Evolutionary conservation across 768 basidiomycete genomes (phyloP).

Genomic region (Kwoniella pini): DNA sequence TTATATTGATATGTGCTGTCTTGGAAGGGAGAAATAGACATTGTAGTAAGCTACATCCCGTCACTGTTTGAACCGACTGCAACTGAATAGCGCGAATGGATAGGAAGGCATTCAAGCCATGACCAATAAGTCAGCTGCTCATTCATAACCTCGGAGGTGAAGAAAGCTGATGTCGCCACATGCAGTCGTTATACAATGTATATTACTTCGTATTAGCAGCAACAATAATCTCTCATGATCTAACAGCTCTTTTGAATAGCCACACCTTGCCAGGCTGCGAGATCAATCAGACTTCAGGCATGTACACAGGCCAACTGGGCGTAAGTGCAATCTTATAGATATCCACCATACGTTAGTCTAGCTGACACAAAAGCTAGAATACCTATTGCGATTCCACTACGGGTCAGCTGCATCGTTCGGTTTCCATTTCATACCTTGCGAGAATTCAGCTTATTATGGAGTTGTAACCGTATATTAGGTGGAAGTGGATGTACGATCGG

Average conservation of each 20-base stretch:
- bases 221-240: background rate
- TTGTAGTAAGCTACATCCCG: constrained; percentile 33
- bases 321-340: constrained; percentile 32
- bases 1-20: background rate
- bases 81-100: background rate
- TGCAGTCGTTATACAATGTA: constrained; percentile 50
- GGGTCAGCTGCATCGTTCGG: constrained; percentile 17
- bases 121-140: constrained; percentile 40
- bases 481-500: constrained; percentile 71
- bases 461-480: constrained; percentile 32
- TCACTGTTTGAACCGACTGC: background rate
- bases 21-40: constrained; percentile 53
- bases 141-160: background rate
- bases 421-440: background rate
- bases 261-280: constrained; percentile 47
- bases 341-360: no score
- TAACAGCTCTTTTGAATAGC: constrained; percentile 25
- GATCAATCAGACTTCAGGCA: constrained; percentile 34
- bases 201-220: background rate
- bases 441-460: background rate
- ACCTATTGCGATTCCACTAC: constrained; percentile 32
- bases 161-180: background rate
- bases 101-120: constrained; percentile 51
- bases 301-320: constrained; percentile 35
- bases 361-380: constrained; percentile 11